These are phyloP conservation scores for Kodamaea arcana DNA, from an alignment of 1,139 yeast species.

Conservation along the genomic window DNA sequence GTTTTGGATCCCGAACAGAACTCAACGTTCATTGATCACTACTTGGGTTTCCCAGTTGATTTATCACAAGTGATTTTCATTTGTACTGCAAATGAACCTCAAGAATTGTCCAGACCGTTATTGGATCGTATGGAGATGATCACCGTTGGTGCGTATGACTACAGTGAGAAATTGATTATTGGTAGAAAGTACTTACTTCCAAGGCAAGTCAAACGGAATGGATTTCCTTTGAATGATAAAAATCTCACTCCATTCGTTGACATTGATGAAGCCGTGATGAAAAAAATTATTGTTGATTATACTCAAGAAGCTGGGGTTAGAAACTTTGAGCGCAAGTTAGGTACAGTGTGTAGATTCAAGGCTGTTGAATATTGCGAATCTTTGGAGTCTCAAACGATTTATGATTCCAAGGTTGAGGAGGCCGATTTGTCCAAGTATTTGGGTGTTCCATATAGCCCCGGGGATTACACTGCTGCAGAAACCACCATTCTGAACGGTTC, in stretches of 20 bases:
- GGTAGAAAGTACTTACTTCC: slow-evolving; percentile 72
- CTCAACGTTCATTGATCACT: slow-evolving; percentile 73
- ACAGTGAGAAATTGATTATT: slow-evolving; percentile 72
- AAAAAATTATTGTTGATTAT: slow-evolving; percentile 61
- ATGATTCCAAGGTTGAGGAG: slow-evolving; percentile 37
- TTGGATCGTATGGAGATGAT: slow-evolving; percentile 86
- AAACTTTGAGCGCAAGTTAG: slow-evolving; percentile 66
- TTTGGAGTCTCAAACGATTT: slow-evolving; percentile 22
- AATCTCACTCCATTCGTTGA: slow-evolving; percentile 27
- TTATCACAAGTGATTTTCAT: slow-evolving; percentile 79
- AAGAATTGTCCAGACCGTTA: slow-evolving; percentile 72
- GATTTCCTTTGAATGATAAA: slow-evolving; percentile 39
- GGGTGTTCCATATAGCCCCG: slow-evolving; percentile 43
- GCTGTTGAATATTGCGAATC: slow-evolving; percentile 70
- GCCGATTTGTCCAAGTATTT: slow-evolving; percentile 47
- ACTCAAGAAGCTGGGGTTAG: slow-evolving; percentile 90
- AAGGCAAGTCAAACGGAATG: slow-evolving; percentile 71
- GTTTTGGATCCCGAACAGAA: slow-evolving; percentile 93
- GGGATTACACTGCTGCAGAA: slow-evolving; percentile 14
- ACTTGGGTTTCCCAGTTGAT: slow-evolving; percentile 84
- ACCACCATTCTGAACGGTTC: slow-evolving; percentile 13
- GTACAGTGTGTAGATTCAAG: slow-evolving; percentile 72
- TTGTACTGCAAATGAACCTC: slow-evolving; percentile 86
- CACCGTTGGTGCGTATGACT: slow-evolving; percentile 76
- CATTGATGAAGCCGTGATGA: slow-evolving; percentile 50